Percentiles rank a stretch among this genome's conserved stretches.
Conservation (phyloP, 768 basidiomycete species). For the Boletellus emodensis region DNA sequence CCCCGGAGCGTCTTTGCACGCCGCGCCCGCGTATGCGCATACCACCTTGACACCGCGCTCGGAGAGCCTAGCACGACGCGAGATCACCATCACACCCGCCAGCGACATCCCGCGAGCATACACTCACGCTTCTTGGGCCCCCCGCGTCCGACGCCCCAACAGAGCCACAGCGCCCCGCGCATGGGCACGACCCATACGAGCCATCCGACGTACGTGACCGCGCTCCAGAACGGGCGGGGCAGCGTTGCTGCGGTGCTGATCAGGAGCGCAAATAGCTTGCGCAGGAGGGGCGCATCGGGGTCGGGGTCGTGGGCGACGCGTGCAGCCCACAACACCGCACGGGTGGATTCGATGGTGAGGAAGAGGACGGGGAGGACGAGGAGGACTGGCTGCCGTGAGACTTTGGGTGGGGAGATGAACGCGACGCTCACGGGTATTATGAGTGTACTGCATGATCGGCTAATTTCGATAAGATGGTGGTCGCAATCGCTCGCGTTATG, state of each 20-base stretch:
- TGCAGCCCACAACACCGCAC: constrained; percentile 1
- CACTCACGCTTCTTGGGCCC: constrained; percentile 6
- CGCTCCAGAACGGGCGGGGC: neutral
- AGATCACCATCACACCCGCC: no score
- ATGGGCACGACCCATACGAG: neutral
- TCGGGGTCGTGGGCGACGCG: neutral
- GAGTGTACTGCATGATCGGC: no score
- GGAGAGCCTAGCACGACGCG: neutral
- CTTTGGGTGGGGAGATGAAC: no score
- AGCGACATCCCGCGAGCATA: no score
- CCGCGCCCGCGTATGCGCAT: no score
- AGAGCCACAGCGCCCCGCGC: constrained; percentile 4
- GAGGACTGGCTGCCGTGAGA: constrained; percentile 1
- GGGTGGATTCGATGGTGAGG: constrained; percentile 5
- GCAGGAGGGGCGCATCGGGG: neutral
- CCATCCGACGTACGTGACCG: neutral
- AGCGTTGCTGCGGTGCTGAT: constrained; percentile 1
- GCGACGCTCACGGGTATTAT: no score
- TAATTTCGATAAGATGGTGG: no score
- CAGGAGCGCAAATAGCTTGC: neutral
- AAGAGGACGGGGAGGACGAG: constrained; percentile 11
- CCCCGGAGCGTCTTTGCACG: no score
- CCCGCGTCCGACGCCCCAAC: constrained; percentile 12
- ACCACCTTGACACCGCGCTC: neutral
- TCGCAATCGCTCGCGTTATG: no score